Evolutionary conservation across 495 filamentous ascomycete species (phyloP), one percentile per base, ranked within the genome.

Genomic region (Talaromyces wortmannii): DNA sequence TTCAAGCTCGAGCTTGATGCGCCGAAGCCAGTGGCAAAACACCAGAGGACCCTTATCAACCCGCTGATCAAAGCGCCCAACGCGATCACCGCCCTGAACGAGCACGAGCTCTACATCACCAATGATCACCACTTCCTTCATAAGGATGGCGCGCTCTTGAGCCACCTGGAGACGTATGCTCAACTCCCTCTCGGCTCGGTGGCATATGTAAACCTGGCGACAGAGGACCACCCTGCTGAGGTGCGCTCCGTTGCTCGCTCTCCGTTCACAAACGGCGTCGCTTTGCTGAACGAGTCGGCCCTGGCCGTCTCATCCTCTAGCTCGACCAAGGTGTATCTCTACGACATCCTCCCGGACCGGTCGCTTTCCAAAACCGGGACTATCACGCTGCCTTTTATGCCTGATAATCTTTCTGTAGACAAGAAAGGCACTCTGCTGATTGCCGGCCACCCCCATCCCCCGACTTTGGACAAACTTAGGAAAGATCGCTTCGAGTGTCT

Each of bases 21-120:
- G 3, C 31, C 45, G 5, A 60, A 61, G 10, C 53, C 62, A 23
- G 56, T 58, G 31, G 61, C 63, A 15, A 54, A n/a, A 70, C 51
- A 73, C 70, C 42, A 67, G 59, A 8, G 59, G 69, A 60, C 59
- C 0, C 47, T 68, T 7, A 18, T 45, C 6, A 48, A 57, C 53
- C 58, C 63, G 36, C 55, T 73, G 6, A 71, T 80, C 55, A 57
- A 61, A 6, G 74, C 77, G 2, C 78, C 79, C 0, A 82, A 82
- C 59, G 75, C 80, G 53, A 40, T 82, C 18, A 58, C 73, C 51
- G 74, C 70, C 8, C 52, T 65, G 7, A 71, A 61, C 31, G 64
- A 69, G 5, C 62, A 65, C n/a, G 70, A 74, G 15, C 60, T 82
- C 52, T 76, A 76, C 58, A 67, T 79, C 6, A 80, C 75, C 30